These are phyloP conservation scores for Cordyceps sp. DNA, from an alignment of 2,329 filamentous ascomycete genomes.

Conservation along the genomic window DNA sequence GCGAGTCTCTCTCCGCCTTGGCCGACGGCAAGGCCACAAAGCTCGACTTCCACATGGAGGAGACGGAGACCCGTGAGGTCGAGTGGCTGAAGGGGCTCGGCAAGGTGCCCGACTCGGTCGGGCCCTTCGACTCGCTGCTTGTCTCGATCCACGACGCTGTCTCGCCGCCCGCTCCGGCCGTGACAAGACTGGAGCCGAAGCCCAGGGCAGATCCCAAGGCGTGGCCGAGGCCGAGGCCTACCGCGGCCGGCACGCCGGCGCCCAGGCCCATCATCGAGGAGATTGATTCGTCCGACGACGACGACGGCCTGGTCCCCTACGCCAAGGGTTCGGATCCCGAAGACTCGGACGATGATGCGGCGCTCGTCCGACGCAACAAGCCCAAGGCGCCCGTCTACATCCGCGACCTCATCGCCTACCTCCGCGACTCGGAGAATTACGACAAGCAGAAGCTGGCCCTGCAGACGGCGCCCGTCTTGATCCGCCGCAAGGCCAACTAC, in stretches of 20 bases:
- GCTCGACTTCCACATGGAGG: slow-evolving; percentile 73
- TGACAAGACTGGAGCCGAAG: slow-evolving; percentile 3
- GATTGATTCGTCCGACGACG: slow-evolving; percentile 40
- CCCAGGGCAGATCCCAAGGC: slow-evolving; percentile 9
- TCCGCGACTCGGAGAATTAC: slow-evolving; percentile 69
- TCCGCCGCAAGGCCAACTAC: slow-evolving; percentile 76
- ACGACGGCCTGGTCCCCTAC: slow-evolving; percentile 58
- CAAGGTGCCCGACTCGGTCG: slow-evolving; percentile 43
- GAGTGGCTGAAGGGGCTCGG: slow-evolving; percentile 57
- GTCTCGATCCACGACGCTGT: slow-evolving; percentile 3
- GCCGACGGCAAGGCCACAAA: slow-evolving; percentile 51
- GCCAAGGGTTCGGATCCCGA: slow-evolving; percentile 76
- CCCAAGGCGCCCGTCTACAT: slow-evolving; percentile 79
- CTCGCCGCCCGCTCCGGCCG: neutral
- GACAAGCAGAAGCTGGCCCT: slow-evolving; percentile 73
- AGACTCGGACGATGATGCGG: slow-evolving; percentile 88
- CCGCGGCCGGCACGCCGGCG: slow-evolving; percentile 13
- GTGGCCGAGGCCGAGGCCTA: slow-evolving; percentile 10
- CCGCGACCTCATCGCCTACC: slow-evolving; percentile 61
- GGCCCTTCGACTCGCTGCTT: slow-evolving; percentile 35
- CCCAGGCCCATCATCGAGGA: slow-evolving; percentile 45
- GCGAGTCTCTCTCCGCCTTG: slow-evolving; percentile 51
- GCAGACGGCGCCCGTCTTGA: slow-evolving; percentile 58
- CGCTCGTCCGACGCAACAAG: slow-evolving; percentile 69
- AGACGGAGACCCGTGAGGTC: slow-evolving; percentile 56